A percentile compares a stretch with the other conserved stretches of the same genome.
Conservation (phyloP, 768 basidiomycete genomes). For the Xerocomus brunneocitrinus region DNA sequence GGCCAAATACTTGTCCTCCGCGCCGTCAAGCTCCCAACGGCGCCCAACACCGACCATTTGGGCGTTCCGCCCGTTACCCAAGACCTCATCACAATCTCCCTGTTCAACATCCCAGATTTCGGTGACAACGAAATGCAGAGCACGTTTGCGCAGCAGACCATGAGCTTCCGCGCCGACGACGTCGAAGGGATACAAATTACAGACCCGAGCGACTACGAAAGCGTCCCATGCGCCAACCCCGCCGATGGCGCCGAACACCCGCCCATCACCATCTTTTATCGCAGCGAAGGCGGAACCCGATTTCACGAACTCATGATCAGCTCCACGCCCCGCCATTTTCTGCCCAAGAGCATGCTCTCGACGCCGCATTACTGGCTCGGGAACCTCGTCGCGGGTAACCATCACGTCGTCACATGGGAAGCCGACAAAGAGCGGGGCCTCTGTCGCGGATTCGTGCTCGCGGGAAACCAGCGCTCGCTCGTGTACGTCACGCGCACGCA, state of each 20-base stretch:
- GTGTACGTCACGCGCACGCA: conserved; percentile 26
- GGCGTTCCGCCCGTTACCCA: conserved; percentile 18
- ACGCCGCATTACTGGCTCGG: conserved; percentile 29
- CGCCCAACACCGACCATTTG: neutral
- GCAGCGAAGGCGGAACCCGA: conserved; percentile 25
- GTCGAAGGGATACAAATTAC: conserved; percentile 34
- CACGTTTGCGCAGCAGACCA: conserved; percentile 24
- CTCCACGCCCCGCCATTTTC: conserved; percentile 19
- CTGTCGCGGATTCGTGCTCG: conserved; percentile 30
- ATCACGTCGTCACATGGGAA: conserved; percentile 27
- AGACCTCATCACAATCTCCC: conserved; percentile 28
- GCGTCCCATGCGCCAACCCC: conserved; percentile 11
- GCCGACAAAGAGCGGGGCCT: conserved; percentile 16
- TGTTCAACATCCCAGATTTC: conserved; percentile 30
- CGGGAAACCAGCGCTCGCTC: conserved; percentile 31
- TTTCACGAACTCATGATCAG: conserved; percentile 29
- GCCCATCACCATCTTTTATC: conserved; percentile 32
- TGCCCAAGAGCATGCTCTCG: conserved; percentile 22
- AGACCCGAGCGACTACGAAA: conserved; percentile 25
- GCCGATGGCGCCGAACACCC: conserved; percentile 26
- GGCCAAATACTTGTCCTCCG: conserved; percentile 50
- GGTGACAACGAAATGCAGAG: conserved; percentile 26
- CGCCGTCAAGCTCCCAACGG: conserved; percentile 25
- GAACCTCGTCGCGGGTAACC: conserved; percentile 22
- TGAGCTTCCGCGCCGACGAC: conserved; percentile 30